Evolutionary conservation across 306 rosid genomes (phyloP).

Genomic region (Lathyrus aphaca): DNA sequence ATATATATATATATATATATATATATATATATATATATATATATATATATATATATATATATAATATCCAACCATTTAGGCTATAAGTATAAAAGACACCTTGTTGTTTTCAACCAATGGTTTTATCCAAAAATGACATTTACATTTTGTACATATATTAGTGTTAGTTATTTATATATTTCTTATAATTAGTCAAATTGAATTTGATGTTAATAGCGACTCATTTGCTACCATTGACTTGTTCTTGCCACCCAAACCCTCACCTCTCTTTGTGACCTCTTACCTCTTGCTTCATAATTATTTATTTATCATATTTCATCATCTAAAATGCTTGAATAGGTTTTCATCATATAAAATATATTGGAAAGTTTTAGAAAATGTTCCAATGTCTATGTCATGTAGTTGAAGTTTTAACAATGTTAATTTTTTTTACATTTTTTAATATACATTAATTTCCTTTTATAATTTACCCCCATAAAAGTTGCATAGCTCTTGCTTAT

Average conservation of each 20-base stretch:
- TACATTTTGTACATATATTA: neutral
- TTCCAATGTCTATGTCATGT: conserved; percentile 5
- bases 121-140: conserved; percentile 4
- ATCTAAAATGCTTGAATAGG: conserved; percentile 25
- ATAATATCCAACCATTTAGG: too few relatives aligned
- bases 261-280: conserved; percentile 19
- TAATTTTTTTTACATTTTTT: neutral
- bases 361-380: neutral
- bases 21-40: too few relatives aligned
- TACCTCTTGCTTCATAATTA: conserved; percentile 8
- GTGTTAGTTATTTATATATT: neutral
- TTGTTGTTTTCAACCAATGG: neutral
- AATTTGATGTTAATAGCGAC: neutral
- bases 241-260: conserved; percentile 19
- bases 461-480: neutral
- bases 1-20: too few relatives aligned
- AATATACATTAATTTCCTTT: neutral
- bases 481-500: neutral
- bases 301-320: conserved; percentile 23
- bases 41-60: too few relatives aligned
- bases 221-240: conserved; percentile 33
- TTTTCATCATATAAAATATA: neutral
- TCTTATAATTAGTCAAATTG: conserved; percentile 20
- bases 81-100: neutral
- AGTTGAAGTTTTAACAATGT: conserved; percentile 15